Evolutionary conservation across 2,329 filamentous ascomycete genomes (phyloP), one percentile per base, ranked within the genome.

Genomic region (Elsinoe necatrix): DNA sequence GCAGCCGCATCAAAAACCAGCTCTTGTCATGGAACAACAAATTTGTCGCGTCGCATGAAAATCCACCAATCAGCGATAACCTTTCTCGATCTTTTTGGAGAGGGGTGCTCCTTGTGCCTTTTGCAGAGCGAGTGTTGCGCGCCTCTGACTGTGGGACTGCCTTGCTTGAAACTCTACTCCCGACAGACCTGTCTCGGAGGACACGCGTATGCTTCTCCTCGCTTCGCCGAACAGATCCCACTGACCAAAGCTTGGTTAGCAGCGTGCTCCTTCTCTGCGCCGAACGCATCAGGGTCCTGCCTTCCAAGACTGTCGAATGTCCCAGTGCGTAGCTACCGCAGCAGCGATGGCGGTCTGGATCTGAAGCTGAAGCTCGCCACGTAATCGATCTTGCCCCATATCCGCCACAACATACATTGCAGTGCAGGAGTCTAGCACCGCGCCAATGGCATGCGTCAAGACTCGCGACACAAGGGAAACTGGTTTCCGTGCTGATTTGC

Each of bases 261-360:
- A 48, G 27, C 23, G 18, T 4, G 23, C 20, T 48, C 31, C 43
- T 20, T 31, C 5, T 18, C 21, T 31, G 48, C 48, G 48, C 27
- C 48, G 48, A 35, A 35, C 48, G 48, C 27, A 35, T 31, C 23
- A 52, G 48, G 48, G 48, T 52, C 48, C 29, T 37, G 16, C 18
- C 48, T 16, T 6, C 48, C 29, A 52, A 52, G 48, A 35, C 23
- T 27, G 12, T 11, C 18, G 20, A 18, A 20, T 35, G n/a, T 9
- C 3, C 43, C 18, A 23, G 43, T 43, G 34, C 34, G 34, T 11
- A 37, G 34, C 34, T 6, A n/a, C 34, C 34, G 23, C 21, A 48
- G 43, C 16, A 35, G 9, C 2, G 8, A 21, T 18, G 21, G 48
- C 48, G 21, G 48, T 52, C 48, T 52, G 48, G 48, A 52, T 52